Evolutionary conservation across 306 rosid species (phyloP), one percentile per base, ranked within the genome.

Genomic region (Cucumis melo): DNA sequence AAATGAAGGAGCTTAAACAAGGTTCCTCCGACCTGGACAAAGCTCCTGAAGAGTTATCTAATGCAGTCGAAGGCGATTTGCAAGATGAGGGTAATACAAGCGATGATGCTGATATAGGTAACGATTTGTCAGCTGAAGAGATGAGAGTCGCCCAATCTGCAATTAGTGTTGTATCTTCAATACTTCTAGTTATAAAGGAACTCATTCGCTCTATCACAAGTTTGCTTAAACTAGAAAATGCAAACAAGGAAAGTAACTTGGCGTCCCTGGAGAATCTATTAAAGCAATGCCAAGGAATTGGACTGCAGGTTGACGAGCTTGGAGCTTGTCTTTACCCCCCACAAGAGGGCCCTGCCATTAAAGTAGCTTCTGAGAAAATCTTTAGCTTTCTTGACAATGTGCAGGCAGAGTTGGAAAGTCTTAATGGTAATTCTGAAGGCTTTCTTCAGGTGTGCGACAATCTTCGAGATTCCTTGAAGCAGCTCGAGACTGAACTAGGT

Each of bases 301-400:
- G 96, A 29, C 74, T 59, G 20, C 89, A 89, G 85, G 84, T 92
- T 32, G 99, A 95, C 64, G 98, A 92, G 79, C 84, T 95, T 77
- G 98, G 99, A 79, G 97, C 96, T 78, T 87, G 91, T 79, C 89
- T 92, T 78, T 95, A 95, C 59, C 98, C 97, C 50, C 99, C 99
- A 1, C 99, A 94, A 73, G 99, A 90, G 84, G 75, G 81, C 83
- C 66, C 84, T 58, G 72, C 82, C 74, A 87, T 95, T 59, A 71
- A 82, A 51, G 80, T 79, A 46, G 82, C 89, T 53, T 59, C 62
- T 17, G 85, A 87, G 81, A 90, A 86, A 79, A 92, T 94, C 68
- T 79, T 83, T 61, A 42, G 85, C 87, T 70, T 78, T 72, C 73
- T 89, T 24, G 87, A 94, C 80, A 86, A 36, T 67, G 62, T 91